A percentile compares a stretch with the other conserved stretches of the same genome.
Conservation (phyloP, 768 basidiomycete genomes). For the Harrya chromipes region DNA sequence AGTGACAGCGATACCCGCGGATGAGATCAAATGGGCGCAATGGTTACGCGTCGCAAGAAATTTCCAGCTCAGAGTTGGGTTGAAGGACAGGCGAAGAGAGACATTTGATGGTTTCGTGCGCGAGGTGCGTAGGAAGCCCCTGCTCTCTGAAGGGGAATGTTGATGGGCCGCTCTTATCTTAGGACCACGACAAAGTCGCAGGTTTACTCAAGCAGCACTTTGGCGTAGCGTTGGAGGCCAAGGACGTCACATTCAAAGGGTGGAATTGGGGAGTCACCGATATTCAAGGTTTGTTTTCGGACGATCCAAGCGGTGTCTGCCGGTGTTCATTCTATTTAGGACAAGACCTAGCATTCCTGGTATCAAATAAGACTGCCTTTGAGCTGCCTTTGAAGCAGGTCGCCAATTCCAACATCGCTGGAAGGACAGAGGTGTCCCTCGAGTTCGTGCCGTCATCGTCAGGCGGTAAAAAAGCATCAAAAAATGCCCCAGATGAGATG, state of each 20-base stretch:
- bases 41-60: constrained; percentile 92
- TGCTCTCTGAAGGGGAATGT: neutral
- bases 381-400: constrained; percentile 84
- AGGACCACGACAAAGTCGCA: constrained; percentile 91
- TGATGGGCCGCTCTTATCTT: neutral
- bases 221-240: constrained; percentile 76
- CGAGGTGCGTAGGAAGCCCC: constrained; percentile 51
- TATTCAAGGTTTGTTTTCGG: constrained; percentile 70
- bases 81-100: constrained; percentile 73
- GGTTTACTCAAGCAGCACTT: constrained; percentile 84
- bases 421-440: constrained; percentile 97
- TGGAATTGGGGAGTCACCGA: constrained; percentile 99
- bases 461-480: constrained; percentile 41
- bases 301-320: neutral
- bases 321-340: constrained; percentile 43
- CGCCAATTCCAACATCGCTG: constrained; percentile 96
- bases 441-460: constrained; percentile 68
- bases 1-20: constrained; percentile 59
- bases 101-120: constrained; percentile 93
- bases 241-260: constrained; percentile 87
- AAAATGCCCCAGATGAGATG: constrained; percentile 70
- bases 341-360: constrained; percentile 86
- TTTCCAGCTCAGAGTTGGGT: constrained; percentile 83
- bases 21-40: constrained; percentile 83
- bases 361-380: constrained; percentile 85